Evolutionary conservation across 2,329 filamentous ascomycete species (phyloP).

Genomic region (Epichloe festucae): DNA sequence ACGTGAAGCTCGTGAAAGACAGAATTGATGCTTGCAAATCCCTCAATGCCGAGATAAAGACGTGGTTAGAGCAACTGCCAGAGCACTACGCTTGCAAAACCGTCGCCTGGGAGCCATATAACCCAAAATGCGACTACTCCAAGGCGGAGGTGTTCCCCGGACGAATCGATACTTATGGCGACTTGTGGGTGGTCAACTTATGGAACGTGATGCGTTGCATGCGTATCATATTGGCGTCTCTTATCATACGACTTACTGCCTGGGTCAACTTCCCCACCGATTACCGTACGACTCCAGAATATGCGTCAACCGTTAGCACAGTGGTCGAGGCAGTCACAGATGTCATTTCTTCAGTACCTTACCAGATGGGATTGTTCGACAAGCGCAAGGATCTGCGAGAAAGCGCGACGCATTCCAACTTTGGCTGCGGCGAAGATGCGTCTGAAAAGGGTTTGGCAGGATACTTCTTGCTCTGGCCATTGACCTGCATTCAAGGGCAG

Average conservation of each 20-base stretch:
- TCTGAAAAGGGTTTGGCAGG: constrained; percentile 40
- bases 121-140: constrained; percentile 36
- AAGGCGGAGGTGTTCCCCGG: constrained; percentile 45
- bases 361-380: constrained; percentile 44
- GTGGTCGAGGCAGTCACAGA: constrained; percentile 41
- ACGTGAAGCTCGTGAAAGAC: constrained; percentile 34
- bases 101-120: constrained; percentile 42
- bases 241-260: constrained; percentile 43
- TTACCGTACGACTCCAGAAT: constrained; percentile 48
- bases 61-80: constrained; percentile 37
- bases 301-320: constrained; percentile 36
- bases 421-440: constrained; percentile 36
- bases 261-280: constrained; percentile 47
- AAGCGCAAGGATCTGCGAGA: constrained; percentile 27
- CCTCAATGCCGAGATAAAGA: constrained; percentile 36
- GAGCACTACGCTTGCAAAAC: constrained; percentile 35
- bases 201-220: constrained; percentile 42
- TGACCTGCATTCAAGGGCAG: constrained; percentile 37
- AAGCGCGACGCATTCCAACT: constrained; percentile 27
- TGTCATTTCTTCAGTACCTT: constrained; percentile 46
- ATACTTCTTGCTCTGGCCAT: constrained; percentile 45
- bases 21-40: constrained; percentile 37
- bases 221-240: constrained; percentile 38
- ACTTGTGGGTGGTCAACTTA: constrained; percentile 42
- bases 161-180: constrained; percentile 45